These are phyloP conservation scores for Globisporangium spinosum DNA, from an alignment of 352 stramenopile genomes.

Conservation along the genomic window DNA sequence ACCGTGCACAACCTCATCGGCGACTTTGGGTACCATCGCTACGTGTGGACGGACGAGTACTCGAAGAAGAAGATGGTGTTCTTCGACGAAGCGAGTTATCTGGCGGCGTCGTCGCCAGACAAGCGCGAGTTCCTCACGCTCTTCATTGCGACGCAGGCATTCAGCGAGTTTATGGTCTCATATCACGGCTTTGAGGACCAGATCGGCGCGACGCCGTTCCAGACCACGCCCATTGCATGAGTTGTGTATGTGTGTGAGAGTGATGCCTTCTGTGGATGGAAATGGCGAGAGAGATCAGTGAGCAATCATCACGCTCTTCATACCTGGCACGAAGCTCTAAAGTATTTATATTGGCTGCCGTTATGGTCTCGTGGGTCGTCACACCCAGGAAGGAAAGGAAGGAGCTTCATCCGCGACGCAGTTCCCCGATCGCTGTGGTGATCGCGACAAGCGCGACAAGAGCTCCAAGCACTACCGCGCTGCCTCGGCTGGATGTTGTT, in stretches of 20 bases:
- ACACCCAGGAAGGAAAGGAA: neutral
- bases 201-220: conserved; percentile 17
- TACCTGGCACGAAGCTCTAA: neutral
- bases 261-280: neutral
- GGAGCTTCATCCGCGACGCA: conserved; percentile 1
- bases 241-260: neutral
- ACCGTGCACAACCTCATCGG: conserved; percentile 70
- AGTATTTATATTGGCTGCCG: conserved; percentile 3
- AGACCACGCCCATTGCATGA: neutral
- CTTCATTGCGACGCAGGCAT: conserved; percentile 84
- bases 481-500: neutral
- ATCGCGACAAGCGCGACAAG: conserved; percentile 14
- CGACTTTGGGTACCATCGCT: conserved; percentile 82
- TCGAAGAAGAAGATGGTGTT: conserved; percentile 74
- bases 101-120: conserved; percentile 63
- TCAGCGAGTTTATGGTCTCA: conserved; percentile 81
- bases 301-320: neutral
- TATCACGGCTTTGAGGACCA: conserved; percentile 81
- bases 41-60: conserved; percentile 85
- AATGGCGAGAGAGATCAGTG: neutral
- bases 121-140: conserved; percentile 81
- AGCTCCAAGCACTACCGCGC: conserved; percentile 5
- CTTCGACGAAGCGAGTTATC: conserved; percentile 84
- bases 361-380: neutral
- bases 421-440: conserved; percentile 10